Conservation (phyloP, 2,329 filamentous ascomycete genomes). For the Neurospora sp. region DNA sequence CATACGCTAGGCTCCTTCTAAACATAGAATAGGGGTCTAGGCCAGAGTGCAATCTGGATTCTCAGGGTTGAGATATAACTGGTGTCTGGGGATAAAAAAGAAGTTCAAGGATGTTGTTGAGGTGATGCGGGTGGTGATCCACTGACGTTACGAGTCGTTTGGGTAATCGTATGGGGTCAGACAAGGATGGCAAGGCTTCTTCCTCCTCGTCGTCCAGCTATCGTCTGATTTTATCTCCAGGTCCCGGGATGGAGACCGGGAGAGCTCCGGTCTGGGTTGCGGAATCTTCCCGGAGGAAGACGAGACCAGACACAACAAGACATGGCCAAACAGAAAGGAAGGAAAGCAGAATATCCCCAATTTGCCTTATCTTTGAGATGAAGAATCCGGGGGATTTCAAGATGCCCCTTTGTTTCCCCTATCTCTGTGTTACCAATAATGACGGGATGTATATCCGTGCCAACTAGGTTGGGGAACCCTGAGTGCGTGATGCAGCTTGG, state of each 20-base stretch:
- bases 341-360: not conserved
- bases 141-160: not conserved
- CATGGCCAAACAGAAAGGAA: not conserved
- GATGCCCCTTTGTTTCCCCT: not conserved
- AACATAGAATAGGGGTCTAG: not conserved
- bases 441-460: not conserved
- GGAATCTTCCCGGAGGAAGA: not conserved
- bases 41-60: not conserved
- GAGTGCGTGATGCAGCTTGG: not conserved
- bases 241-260: not conserved
- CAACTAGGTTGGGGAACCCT: not conserved
- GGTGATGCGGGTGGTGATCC: not conserved
- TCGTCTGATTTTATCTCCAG: not conserved
- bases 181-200: not conserved
- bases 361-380: not conserved
- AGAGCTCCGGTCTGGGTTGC: not conserved
- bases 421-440: not conserved
- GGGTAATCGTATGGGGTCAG: not conserved
- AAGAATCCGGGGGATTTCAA: not conserved
- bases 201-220: not conserved
- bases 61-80: not conserved
- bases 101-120: not conserved
- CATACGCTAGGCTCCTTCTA: not conserved
- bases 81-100: not conserved
- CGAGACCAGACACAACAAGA: not conserved